Evolutionary conservation across 176 grass and related monocot genomes (phyloP).

Genomic region (Stipa capillata): DNA sequence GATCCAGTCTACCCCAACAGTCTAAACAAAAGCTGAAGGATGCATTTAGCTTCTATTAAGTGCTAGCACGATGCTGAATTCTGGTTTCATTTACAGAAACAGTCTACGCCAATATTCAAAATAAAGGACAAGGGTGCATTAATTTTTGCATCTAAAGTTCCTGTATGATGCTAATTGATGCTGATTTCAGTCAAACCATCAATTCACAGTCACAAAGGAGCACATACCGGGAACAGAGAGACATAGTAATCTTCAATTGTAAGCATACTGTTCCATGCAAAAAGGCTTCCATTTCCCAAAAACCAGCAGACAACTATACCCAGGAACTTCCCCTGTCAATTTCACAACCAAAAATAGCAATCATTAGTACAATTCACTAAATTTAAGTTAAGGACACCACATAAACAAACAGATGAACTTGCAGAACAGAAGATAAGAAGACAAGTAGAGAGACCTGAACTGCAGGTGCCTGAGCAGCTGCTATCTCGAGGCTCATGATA

Average conservation of each 20-base stretch:
- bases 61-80: neutral
- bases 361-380: neutral
- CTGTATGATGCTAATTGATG: neutral
- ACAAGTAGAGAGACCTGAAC: constrained; percentile 18
- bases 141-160: neutral
- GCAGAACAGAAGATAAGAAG: neutral
- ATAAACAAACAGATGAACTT: neutral
- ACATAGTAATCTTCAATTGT: constrained; percentile 77
- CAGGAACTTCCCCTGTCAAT: constrained; percentile 47
- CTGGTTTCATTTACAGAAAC: no score
- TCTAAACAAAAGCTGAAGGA: neutral
- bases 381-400: neutral
- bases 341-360: constrained; percentile 7
- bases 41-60: neutral
- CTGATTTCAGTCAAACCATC: neutral
- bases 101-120: no score
- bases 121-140: neutral
- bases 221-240: constrained; percentile 57
- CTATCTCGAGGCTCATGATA: constrained; percentile 23
- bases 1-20: neutral
- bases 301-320: constrained; percentile 69
- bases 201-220: neutral
- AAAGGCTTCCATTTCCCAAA: constrained; percentile 72
- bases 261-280: constrained; percentile 73
- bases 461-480: constrained; percentile 13